A percentile compares a stretch with the other conserved stretches of the same genome.
phyloP scores from a whole-genome alignment of 1,139 yeast species.

The Candida glucosophila region DNA sequence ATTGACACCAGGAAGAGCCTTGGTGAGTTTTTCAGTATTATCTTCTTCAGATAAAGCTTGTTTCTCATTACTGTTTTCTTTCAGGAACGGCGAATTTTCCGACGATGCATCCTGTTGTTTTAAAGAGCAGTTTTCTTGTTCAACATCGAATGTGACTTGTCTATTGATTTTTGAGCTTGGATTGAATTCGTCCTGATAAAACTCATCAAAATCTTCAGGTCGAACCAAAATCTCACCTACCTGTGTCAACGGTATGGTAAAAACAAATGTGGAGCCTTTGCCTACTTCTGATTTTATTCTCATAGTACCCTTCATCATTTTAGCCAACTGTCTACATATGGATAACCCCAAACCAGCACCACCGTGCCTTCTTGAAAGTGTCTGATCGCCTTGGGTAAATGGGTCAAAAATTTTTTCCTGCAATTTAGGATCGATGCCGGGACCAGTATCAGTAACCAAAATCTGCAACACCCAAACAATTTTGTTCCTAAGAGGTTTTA shows the following conservation, averaged over 20 bases:
- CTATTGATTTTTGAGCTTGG: slow-evolving; percentile 27
- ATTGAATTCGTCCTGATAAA: slow-evolving; percentile 39
- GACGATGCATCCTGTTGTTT: background rate
- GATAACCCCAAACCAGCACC: slow-evolving; percentile 95
- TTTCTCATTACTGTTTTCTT: background rate
- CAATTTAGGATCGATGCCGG: slow-evolving; percentile 76
- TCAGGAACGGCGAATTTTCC: no score
- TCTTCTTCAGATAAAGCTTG: background rate
- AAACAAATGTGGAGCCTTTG: slow-evolving; percentile 71
- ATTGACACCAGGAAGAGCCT: no score
- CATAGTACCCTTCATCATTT: slow-evolving; percentile 82
- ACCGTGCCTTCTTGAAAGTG: slow-evolving; percentile 82
- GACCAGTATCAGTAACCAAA: slow-evolving; percentile 83
- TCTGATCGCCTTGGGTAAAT: slow-evolving; percentile 94
- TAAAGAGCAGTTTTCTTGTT: slow-evolving; percentile 1
- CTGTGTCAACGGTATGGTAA: slow-evolving; percentile 71
- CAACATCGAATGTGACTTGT: slow-evolving; percentile 26
- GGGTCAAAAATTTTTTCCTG: slow-evolving; percentile 90
- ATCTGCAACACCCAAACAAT: slow-evolving; percentile 60
- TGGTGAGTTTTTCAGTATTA: no score
- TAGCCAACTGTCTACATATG: slow-evolving; percentile 84
- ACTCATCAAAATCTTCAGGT: slow-evolving; percentile 28
- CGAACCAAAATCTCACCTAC: slow-evolving; percentile 49
- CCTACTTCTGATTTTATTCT: slow-evolving; percentile 61
- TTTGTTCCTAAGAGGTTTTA: slow-evolving; percentile 29